phyloP scores from a whole-genome alignment of 257 asterid species.

The Fraxinus quadrangulata region DNA sequence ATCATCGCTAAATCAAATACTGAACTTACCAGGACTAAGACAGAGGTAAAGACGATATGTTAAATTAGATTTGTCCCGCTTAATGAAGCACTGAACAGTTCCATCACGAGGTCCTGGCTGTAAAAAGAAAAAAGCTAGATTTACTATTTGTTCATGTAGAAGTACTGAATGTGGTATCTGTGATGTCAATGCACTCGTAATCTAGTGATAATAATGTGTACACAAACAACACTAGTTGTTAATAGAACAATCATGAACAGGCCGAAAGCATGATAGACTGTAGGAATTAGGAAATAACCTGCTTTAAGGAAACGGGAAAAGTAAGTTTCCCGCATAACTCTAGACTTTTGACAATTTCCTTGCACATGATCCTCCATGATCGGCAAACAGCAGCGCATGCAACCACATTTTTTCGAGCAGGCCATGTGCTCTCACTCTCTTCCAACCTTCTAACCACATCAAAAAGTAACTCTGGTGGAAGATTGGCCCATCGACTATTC shows the following conservation, averaged over 20 bases:
- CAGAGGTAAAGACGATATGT: conserved; percentile 89
- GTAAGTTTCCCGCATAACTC: conserved; percentile 85
- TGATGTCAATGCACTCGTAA: neutral
- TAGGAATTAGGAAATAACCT: conserved; percentile 45
- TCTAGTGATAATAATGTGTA: neutral
- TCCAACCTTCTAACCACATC: conserved; percentile 86
- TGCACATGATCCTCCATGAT: conserved; percentile 86
- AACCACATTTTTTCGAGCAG: conserved; percentile 81
- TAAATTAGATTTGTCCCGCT: conserved; percentile 62
- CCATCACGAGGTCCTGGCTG: conserved; percentile 98
- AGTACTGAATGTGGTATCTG: neutral
- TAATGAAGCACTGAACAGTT: conserved; percentile 88
- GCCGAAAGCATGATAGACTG: neutral
- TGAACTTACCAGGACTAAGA: conserved; percentile 73
- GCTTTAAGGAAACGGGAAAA: conserved; percentile 89
- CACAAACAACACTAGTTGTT: neutral
- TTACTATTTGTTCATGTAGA: neutral
- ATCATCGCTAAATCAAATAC: neutral
- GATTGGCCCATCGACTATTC: conserved; percentile 85
- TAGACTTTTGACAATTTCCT: conserved; percentile 74
- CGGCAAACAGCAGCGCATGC: conserved; percentile 90
- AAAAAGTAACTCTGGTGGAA: conserved; percentile 83
- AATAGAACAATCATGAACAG: neutral
- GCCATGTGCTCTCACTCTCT: conserved; percentile 94
- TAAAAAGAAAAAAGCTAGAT: conserved; percentile 54